phyloP scores from a whole-genome alignment of 2,329 filamentous ascomycete genomes.

The Meredithiella fracta region DNA sequence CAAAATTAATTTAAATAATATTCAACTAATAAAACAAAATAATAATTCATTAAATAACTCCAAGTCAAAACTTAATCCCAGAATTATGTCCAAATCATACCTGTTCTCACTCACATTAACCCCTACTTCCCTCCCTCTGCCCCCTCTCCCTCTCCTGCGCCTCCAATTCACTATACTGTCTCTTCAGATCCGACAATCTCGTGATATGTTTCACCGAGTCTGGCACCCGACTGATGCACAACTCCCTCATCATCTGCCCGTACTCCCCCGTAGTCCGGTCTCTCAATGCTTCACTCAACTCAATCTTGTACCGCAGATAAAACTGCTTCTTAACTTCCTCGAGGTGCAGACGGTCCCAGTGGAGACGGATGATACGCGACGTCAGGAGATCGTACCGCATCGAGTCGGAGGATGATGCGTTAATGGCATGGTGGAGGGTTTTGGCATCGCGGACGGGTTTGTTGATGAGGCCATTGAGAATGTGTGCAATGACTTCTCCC shows the following conservation, averaged over 20 bases:
- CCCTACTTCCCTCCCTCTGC: not conserved
- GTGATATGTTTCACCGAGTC: slow-evolving; percentile 40
- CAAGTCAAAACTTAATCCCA: not conserved
- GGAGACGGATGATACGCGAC: slow-evolving; percentile 69
- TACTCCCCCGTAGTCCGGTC: slow-evolving; percentile 64
- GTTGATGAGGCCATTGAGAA: slow-evolving; percentile 94
- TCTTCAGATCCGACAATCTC: slow-evolving; percentile 19
- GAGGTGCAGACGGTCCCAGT: slow-evolving; percentile 82
- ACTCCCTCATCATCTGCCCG: slow-evolving; percentile 55
- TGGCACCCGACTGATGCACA: slow-evolving; percentile 47
- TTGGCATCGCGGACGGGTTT: slow-evolving; percentile 83
- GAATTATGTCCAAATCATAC: not conserved
- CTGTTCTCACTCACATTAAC: not conserved
- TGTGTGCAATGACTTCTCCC: slow-evolving; percentile 88
- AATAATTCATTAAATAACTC: not conserved
- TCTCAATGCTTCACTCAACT: slow-evolving; percentile 61
- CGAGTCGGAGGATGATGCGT: slow-evolving; percentile 50
- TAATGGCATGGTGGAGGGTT: slow-evolving; percentile 78
- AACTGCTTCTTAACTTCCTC: slow-evolving; percentile 66
- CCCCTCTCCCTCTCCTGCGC: not conserved
- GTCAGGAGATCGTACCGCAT: slow-evolving; percentile 76
- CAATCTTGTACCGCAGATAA: slow-evolving; percentile 54
- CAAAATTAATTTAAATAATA: too few species aligned
- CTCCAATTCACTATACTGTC: slow-evolving; percentile 10
- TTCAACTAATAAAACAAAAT: not conserved